Evolutionary conservation across 2,329 filamentous ascomycete species (phyloP), one percentile per base, ranked within the genome.

Genomic region (Drechslera avenae): DNA sequence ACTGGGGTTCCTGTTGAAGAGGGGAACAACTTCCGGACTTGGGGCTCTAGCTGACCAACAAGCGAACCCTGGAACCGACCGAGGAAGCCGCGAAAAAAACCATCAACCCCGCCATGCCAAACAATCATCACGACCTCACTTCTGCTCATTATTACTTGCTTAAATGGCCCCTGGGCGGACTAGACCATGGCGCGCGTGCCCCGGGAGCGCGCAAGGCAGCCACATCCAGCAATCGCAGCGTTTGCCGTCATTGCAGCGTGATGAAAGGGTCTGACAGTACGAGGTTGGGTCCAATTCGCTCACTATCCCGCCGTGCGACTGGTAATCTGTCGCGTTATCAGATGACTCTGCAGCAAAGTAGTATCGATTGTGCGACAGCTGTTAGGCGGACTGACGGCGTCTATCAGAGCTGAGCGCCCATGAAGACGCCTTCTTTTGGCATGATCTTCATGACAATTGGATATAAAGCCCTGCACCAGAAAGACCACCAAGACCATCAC

Each of bases 281-380:
- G 19, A 30, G 3, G 23, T 37, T 9, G 30, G 18, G 33, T 28
- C 14, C 17, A 17, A 46, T 34, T 48, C 23, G 14, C 39, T 39
- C 32, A 32, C 18, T n/a, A 33, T 16, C 4, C n/a, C 5, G 19
- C 34, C 23, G 19, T 33, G 26, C 39, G 34, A 17, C 35, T 36
- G 12, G 19, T 39, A 16, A 23, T 16, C 35, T 40, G 23, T 39
- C 36, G 44, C 48, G 44, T 17, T 46, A 45, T 52, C 52, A 52
- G 17, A 52, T 46, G 40, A 46, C 48, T 34, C 40, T 21, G n/a
- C 16, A 13, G 21, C 17, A 32, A 43, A 51, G 26, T 39, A 35
- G 48, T 28, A 28, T 0, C 48, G 36, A 34, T 16, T 30, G 46
- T 50, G 26, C 28, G 16, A 50, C 34, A 32, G 18, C 28, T 13